Evolutionary conservation across 345 rosid species (phyloP).

Genomic region (Citrus australasica): DNA sequence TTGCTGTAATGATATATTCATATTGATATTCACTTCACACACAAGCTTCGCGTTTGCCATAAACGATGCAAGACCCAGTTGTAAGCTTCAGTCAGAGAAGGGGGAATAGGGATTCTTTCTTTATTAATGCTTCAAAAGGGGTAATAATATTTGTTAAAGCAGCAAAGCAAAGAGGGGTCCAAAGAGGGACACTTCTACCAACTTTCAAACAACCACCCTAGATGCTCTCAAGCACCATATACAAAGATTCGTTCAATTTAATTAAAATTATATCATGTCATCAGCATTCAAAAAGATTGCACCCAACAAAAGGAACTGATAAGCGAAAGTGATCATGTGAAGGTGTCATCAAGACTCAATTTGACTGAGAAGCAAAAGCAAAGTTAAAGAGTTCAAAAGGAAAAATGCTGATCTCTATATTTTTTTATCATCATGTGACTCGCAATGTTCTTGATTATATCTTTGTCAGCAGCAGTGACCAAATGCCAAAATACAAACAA

Average conservation of each 20-base stretch:
- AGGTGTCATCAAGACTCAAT: neutral
- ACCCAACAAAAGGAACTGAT: constrained; percentile 1
- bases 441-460: constrained; percentile 15
- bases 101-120: neutral
- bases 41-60: constrained; percentile 20
- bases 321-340: constrained; percentile 1
- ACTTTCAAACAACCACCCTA: constrained; percentile 13
- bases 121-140: neutral
- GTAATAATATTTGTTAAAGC: neutral
- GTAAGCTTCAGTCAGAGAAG: constrained; percentile 6
- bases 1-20: constrained; percentile 21
- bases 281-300: neutral
- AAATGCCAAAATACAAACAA: neutral
- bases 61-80: constrained; percentile 20
- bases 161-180: neutral
- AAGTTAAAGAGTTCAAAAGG: neutral
- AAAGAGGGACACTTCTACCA: neutral
- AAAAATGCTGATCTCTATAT: constrained; percentile 10
- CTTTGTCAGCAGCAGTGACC: constrained; percentile 3
- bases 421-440: constrained; percentile 7
- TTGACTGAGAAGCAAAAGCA: neutral
- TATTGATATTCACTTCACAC: neutral
- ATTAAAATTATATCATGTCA: neutral
- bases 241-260: neutral
- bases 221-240: constrained; percentile 24